Conservation (phyloP, 371 early-diverging fungal species). For the Mortierella sp. region DNA sequence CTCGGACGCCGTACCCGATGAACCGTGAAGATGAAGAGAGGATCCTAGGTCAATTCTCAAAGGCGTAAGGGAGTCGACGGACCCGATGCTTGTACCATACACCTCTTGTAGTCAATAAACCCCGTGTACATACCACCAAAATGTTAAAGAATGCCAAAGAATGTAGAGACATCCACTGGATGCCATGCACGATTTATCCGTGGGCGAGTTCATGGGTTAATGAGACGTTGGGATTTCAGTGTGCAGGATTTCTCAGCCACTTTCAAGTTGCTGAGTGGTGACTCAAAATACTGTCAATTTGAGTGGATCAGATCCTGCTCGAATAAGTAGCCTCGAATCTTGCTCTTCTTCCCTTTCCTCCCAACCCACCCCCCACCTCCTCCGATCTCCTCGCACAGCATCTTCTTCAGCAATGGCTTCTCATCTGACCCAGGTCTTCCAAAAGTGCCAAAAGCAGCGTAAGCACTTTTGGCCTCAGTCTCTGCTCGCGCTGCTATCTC, state of each 20-base stretch:
- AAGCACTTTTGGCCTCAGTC: slow-evolving; percentile 7
- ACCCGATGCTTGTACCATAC: not conserved
- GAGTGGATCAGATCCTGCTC: not conserved
- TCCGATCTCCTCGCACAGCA: not conserved
- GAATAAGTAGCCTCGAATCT: not conserved
- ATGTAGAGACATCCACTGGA: no score
- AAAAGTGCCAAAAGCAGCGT: slow-evolving; percentile 52
- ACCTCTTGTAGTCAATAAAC: no score
- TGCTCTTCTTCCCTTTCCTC: slow-evolving; percentile 3
- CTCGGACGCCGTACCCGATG: slow-evolving; percentile 38
- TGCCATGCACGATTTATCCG: no score
- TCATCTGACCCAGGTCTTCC: slow-evolving; percentile 53
- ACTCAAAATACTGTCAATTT: slow-evolving; percentile 2
- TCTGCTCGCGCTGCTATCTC: not conserved
- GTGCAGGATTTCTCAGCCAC: slow-evolving; percentile 28
- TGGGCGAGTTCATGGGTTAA: no score
- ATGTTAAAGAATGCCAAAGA: no score
- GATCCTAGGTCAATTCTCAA: slow-evolving; percentile 9
- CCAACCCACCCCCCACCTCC: not conserved
- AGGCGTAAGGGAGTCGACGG: not conserved
- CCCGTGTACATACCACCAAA: no score
- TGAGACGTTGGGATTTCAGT: no score
- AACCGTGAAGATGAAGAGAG: slow-evolving; percentile 17
- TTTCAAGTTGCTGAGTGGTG: slow-evolving; percentile 5
- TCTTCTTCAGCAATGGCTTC: slow-evolving; percentile 37